Conservation (phyloP, 345 rosid species). For the Brassica carinata region DNA sequence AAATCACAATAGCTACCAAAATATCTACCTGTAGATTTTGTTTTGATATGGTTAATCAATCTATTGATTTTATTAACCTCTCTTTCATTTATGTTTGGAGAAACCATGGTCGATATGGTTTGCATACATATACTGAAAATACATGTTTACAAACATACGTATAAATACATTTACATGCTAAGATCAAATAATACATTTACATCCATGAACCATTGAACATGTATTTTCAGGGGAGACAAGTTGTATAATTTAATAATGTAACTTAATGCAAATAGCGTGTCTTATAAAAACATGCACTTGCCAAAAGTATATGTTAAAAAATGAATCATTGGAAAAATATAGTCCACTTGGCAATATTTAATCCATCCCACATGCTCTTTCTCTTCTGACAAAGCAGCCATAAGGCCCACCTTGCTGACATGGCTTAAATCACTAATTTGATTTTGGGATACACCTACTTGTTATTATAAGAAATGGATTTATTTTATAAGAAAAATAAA, state of each 20-base stretch:
- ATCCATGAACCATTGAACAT: constrained; percentile 19
- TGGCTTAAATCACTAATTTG: constrained; percentile 32
- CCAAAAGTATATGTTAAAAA: constrained; percentile 28
- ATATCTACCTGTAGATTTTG: background rate
- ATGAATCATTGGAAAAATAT: constrained; percentile 30
- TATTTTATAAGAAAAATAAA: background rate
- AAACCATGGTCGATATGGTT: background rate
- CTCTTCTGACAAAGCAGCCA: constrained; percentile 40
- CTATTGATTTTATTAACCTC: constrained; percentile 1
- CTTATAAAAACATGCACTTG: constrained; percentile 37
- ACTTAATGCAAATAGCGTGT: constrained; percentile 31
- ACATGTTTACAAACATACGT: background rate
- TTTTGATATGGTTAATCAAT: background rate
- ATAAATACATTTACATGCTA: background rate
- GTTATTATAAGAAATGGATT: constrained; percentile 13
- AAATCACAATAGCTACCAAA: constrained; percentile 6
- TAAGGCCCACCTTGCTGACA: constrained; percentile 30
- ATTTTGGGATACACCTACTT: constrained; percentile 37
- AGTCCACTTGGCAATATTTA: constrained; percentile 34
- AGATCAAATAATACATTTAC: background rate
- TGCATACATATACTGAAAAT: background rate
- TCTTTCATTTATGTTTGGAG: constrained; percentile 3
- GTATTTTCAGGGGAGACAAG: constrained; percentile 27
- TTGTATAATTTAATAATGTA: constrained; percentile 28
- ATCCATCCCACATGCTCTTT: constrained; percentile 38